Conservation (phyloP, 768 basidiomycete species). For the Ephemerocybe angulata region DNA sequence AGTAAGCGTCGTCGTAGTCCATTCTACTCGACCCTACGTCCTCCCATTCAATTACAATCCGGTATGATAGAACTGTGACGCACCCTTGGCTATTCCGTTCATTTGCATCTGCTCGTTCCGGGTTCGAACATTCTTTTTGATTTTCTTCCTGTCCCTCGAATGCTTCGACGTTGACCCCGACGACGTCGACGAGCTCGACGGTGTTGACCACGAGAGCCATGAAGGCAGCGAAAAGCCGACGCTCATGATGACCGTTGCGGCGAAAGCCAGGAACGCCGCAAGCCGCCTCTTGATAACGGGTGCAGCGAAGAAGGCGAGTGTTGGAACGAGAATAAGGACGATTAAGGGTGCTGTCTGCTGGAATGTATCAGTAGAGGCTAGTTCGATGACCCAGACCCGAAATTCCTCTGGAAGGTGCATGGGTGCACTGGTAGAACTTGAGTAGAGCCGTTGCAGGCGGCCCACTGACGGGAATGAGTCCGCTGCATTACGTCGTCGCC, state of each 20-base stretch:
- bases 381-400: constrained; percentile 35
- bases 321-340: constrained; percentile 51
- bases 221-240: constrained; percentile 61
- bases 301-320: constrained; percentile 43
- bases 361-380: constrained; percentile 39
- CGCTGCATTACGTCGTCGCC: constrained; percentile 24
- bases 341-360: constrained; percentile 58
- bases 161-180: constrained; percentile 12
- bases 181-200: constrained; percentile 27
- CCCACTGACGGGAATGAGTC: constrained; percentile 23
- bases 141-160: constrained; percentile 38
- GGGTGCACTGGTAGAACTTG: constrained; percentile 23
- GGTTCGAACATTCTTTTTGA: constrained; percentile 49
- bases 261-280: constrained; percentile 22
- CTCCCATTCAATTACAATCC: neutral
- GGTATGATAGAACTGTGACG: constrained; percentile 10
- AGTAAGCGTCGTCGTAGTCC: constrained; percentile 44
- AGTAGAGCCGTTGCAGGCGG: neutral
- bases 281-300: constrained; percentile 23
- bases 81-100: constrained; percentile 31
- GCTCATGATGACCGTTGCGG: constrained; percentile 40
- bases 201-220: constrained; percentile 61
- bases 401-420: constrained; percentile 44
- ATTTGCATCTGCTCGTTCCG: constrained; percentile 55
- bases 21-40: constrained; percentile 18